These are phyloP conservation scores for Diaporthe vaccinii DNA, from an alignment of 2,329 filamentous ascomycete species.

Conservation along the genomic window DNA sequence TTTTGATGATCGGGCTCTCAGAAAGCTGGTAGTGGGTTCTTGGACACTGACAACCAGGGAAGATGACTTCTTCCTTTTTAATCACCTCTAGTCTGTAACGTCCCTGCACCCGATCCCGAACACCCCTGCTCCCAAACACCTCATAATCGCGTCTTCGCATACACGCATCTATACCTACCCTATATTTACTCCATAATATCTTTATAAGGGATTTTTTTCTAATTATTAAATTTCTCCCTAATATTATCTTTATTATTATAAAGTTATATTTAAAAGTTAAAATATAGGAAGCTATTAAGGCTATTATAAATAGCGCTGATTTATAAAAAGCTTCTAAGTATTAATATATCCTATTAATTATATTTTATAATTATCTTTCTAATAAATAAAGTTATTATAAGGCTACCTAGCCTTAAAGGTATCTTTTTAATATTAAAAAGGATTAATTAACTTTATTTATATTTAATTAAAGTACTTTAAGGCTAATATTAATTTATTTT, in stretches of 20 bases:
- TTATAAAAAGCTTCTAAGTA: fast-evolving
- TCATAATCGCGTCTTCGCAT: too few relatives aligned
- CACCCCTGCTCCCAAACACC: too few relatives aligned
- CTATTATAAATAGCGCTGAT: background rate
- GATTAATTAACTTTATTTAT: too few relatives aligned
- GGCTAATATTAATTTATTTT: too few relatives aligned
- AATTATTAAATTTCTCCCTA: background rate
- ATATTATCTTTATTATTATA: background rate
- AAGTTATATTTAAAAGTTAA: background rate
- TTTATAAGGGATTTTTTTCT: background rate
- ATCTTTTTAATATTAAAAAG: too few relatives aligned
- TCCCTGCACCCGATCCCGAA: too few relatives aligned
- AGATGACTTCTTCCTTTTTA: too few relatives aligned
- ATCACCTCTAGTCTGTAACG: background rate
- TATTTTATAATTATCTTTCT: too few relatives aligned
- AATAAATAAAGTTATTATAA: background rate
- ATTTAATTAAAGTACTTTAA: too few relatives aligned
- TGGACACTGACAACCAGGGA: background rate
- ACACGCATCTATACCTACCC: too few relatives aligned
- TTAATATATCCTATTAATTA: background rate
- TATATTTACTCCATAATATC: too few relatives aligned
- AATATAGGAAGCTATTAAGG: background rate
- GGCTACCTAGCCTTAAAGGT: background rate
- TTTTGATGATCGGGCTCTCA: too few relatives aligned
- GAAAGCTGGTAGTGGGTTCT: background rate